Evolutionary conservation across 1,284 basidiomycete species (phyloP).

Genomic region (Sphagnurus paluster): DNA sequence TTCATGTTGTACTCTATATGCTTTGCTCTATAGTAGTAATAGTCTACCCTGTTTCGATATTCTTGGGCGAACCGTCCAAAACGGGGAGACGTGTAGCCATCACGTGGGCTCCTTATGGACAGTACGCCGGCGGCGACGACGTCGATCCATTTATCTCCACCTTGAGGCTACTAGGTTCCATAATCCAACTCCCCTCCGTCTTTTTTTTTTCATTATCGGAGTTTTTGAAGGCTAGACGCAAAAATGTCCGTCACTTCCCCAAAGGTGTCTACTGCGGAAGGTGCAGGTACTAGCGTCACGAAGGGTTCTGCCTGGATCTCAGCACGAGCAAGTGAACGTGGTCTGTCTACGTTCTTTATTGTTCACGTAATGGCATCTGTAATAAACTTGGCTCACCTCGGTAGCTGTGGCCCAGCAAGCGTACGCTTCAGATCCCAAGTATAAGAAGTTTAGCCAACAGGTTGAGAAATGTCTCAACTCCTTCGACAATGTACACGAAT

Average conservation of each 20-base stretch:
- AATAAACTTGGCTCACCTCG: neutral
- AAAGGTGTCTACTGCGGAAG: slow-evolving; percentile 30
- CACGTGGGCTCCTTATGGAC: slow-evolving; percentile 9
- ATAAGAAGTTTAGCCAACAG: slow-evolving; percentile 90
- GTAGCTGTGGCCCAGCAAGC: slow-evolving; percentile 46
- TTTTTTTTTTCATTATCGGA: slow-evolving; percentile 14
- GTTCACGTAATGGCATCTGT: slow-evolving; percentile 2
- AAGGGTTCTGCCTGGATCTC: slow-evolving; percentile 39
- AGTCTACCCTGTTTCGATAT: neutral
- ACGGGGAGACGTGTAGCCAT: slow-evolving; percentile 7
- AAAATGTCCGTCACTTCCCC: slow-evolving; percentile 29
- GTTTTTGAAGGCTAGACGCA: slow-evolving; percentile 4
- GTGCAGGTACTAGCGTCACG: slow-evolving; percentile 30
- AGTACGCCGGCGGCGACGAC: neutral
- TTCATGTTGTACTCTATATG: neutral
- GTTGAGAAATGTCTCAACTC: slow-evolving; percentile 92
- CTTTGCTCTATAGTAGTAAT: neutral
- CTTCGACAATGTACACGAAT: slow-evolving; percentile 97
- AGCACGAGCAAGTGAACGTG: slow-evolving; percentile 45
- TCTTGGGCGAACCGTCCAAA: neutral
- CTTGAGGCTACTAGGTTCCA: slow-evolving; percentile 6
- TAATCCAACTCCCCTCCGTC: slow-evolving; percentile 5
- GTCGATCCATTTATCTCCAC: neutral
- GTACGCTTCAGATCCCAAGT: slow-evolving; percentile 86
- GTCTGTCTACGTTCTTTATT: slow-evolving; percentile 33